Conservation (phyloP, 1,284 basidiomycete species). For the Ceratobasidium sp. region DNA sequence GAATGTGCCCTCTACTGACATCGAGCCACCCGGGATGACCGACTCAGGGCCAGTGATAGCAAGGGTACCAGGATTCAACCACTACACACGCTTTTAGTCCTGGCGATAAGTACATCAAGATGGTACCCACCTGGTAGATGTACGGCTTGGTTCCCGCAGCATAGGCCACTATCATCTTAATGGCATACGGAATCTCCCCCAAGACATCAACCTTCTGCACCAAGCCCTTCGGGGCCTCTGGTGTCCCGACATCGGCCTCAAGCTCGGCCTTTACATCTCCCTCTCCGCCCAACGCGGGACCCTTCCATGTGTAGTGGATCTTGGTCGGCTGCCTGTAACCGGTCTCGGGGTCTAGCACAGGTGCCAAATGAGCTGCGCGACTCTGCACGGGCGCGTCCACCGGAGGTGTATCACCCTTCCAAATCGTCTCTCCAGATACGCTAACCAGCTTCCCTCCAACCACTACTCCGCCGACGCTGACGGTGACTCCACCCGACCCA, state of each 20-base stretch:
- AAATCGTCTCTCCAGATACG: slow-evolving; percentile 76
- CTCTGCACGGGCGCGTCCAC: slow-evolving; percentile 67
- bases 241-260: slow-evolving; percentile 66
- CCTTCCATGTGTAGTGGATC: slow-evolving; percentile 84
- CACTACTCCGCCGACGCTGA: slow-evolving; percentile 88
- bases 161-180: slow-evolving; percentile 90
- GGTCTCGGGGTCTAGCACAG: slow-evolving; percentile 75
- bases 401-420: slow-evolving; percentile 66
- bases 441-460: slow-evolving; percentile 78
- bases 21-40: slow-evolving; percentile 56
- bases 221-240: slow-evolving; percentile 72
- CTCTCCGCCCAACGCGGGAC: slow-evolving; percentile 65
- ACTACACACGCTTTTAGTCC: slow-evolving; percentile 61
- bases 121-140: slow-evolving; percentile 82
- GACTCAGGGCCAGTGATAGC: slow-evolving; percentile 71
- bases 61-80: slow-evolving; percentile 80
- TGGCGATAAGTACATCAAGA: slow-evolving; percentile 58
- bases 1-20: slow-evolving; percentile 69
- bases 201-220: slow-evolving; percentile 98
- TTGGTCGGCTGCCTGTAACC: slow-evolving; percentile 81
- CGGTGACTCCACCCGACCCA: slow-evolving; percentile 80
- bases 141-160: slow-evolving; percentile 92
- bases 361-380: slow-evolving; percentile 73
- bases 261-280: slow-evolving; percentile 68
- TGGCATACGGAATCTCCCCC: slow-evolving; percentile 92